A percentile compares a stretch with the other conserved stretches of the same genome.
Conservation (phyloP, 1,284 basidiomycete genomes). For the Ganoderma meredithae region DNA sequence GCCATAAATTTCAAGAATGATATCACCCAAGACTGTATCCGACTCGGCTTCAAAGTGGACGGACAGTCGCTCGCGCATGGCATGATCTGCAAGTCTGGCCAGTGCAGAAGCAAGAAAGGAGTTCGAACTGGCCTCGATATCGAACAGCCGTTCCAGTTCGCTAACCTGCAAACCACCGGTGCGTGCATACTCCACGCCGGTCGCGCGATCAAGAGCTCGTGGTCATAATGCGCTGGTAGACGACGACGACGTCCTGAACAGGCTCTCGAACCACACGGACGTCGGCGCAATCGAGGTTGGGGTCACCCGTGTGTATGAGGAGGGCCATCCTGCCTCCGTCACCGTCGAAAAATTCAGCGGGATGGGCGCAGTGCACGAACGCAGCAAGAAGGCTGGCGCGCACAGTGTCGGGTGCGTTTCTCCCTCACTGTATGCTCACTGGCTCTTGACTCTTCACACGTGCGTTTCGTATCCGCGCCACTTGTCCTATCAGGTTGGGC, state of each 20-base stretch:
- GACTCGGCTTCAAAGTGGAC: constrained; percentile 9
- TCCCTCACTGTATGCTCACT: no score
- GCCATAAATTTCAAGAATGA: constrained; percentile 11
- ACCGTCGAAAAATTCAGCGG: constrained; percentile 1
- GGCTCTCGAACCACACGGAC: constrained; percentile 2
- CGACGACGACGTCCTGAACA: constrained; percentile 10
- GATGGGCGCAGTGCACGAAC: constrained; percentile 29
- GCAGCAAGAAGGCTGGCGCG: constrained; percentile 34
- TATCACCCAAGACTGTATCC: not conserved
- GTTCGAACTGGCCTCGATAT: constrained; percentile 12
- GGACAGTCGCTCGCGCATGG: constrained; percentile 12
- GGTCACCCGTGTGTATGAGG: constrained; percentile 1
- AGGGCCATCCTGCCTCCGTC: not conserved
- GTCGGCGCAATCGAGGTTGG: constrained; percentile 18
- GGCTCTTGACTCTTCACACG: not conserved
- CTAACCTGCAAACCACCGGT: constrained; percentile 17
- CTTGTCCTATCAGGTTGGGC: not conserved
- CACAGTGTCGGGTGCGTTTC: constrained; percentile 31
- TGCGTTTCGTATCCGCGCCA: no score
- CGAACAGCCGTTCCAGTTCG: constrained; percentile 21
- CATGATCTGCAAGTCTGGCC: not conserved
- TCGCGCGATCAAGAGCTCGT: not conserved
- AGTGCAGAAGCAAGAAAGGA: not conserved
- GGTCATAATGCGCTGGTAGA: constrained; percentile 11
- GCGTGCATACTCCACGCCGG: not conserved